Base-by-base conservation (phyloP, 2,329 filamentous ascomycete genomes). In the Chrysoporthe austroafricana region DNA sequence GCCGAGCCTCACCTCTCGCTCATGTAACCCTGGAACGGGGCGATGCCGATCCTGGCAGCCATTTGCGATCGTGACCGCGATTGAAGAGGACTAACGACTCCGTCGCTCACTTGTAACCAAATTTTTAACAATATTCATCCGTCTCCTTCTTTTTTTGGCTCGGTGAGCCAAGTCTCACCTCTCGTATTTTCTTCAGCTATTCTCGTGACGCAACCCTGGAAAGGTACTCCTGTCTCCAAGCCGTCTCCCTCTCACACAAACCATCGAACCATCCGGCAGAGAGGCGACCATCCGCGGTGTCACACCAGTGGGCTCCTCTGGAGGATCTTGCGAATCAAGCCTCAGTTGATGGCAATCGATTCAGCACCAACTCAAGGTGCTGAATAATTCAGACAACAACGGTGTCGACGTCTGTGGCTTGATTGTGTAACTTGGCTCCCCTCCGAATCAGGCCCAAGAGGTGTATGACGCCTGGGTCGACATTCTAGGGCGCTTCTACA, bases 21-120 rank as follows among this genome's bases (percentile, higher is more conserved):
- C 34, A 39, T 57, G 18, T 36, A 6, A 57, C 34, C 34, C 13
- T 57, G 9, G 21, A 14, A n/a, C 21, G 13, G 26, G 16, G 21
- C 58, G 58, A 61, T 61, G 42, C 58, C 58, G 58, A 61, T 46
- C 43, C 26, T 34, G 32, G 58, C 58, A 46, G 43, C 58, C 48
- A 18, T 57, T n/a, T 21, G 34, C 32, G 16, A 39, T 39, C 8
- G 18, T 39, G 2, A 11, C 16, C 34, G 54, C 54, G 34, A 16
- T 57, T 39, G 16, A 21, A 18, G 16, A 39, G 32, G 6, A 57
- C 50, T 54, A 54, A 32, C 42, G 57, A 60, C 39, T 60, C 11
- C 39, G 43, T 54, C 4, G 21, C 13, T 26, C 50, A 14, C 16
- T 54, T 34, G 32, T 54, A 34, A 7, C 26, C 26, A 5, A 21